These are phyloP conservation scores for Cyathus olla DNA, from an alignment of 1,284 basidiomycete species.

Conservation along the genomic window DNA sequence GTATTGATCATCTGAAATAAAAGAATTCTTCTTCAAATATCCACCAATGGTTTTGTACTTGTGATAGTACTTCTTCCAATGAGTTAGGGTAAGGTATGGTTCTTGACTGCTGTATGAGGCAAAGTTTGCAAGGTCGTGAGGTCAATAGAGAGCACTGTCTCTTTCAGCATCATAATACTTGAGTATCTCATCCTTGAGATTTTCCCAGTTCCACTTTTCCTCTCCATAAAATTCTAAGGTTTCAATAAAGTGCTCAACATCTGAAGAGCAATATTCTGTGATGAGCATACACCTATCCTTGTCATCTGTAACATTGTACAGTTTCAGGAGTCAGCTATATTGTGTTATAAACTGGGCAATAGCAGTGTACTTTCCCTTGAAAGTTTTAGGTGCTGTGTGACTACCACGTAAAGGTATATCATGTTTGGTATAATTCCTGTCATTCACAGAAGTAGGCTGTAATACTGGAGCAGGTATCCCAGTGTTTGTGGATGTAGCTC, in stretches of 20 bases:
- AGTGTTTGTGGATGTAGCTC: no score
- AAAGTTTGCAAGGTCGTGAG: background rate
- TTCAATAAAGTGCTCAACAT: background rate
- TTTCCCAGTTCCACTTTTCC: background rate
- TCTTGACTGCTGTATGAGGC: background rate
- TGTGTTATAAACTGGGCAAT: constrained; percentile 7
- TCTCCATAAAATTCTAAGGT: background rate
- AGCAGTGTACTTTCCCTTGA: background rate
- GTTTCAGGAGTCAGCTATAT: background rate
- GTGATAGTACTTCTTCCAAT: background rate
- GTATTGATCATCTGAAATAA: background rate
- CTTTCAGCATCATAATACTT: background rate
- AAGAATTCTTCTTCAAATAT: background rate
- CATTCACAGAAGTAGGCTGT: no score
- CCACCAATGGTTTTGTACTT: background rate
- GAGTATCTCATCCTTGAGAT: background rate
- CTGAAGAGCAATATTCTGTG: background rate
- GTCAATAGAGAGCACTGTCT: background rate
- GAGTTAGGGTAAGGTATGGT: background rate
- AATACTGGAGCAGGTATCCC: no score
- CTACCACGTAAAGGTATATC: constrained; percentile 6
- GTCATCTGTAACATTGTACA: background rate
- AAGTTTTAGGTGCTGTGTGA: constrained; percentile 7
- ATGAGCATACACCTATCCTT: constrained; percentile 4
- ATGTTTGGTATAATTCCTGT: no score